Conservation (phyloP, 352 stramenopile species). For the Pseudoperonospora humuli region DNA sequence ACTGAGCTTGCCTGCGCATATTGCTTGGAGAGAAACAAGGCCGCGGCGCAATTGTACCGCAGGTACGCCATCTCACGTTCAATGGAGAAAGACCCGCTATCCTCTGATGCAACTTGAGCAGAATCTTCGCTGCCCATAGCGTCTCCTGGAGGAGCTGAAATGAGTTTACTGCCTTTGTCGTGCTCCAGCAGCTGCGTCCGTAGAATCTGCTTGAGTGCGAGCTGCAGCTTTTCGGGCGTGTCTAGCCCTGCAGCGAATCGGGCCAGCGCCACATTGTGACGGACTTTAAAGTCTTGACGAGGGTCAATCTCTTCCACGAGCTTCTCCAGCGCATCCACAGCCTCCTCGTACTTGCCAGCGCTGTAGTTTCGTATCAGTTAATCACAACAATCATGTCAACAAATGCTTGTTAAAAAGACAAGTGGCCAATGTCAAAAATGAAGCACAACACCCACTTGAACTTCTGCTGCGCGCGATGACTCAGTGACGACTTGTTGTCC, state of each 20-base stretch:
- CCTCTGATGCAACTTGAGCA: slow-evolving; percentile 1
- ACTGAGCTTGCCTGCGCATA: slow-evolving; percentile 81
- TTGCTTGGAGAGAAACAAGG: slow-evolving; percentile 86
- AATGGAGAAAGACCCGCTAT: slow-evolving; percentile 40
- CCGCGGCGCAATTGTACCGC: slow-evolving; percentile 87
- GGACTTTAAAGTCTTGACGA: slow-evolving; percentile 71
- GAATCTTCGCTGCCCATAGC: slow-evolving; percentile 20
- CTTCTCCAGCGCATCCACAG: slow-evolving; percentile 77
- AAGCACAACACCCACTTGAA: slow-evolving; percentile 56
- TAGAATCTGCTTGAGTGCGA: slow-evolving; percentile 56
- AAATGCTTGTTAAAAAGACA: slow-evolving; percentile 1
- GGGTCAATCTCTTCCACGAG: slow-evolving; percentile 74
- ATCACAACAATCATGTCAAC: not conserved
- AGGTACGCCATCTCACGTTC: slow-evolving; percentile 83
- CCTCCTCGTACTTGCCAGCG: slow-evolving; percentile 79
- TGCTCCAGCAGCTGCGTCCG: slow-evolving; percentile 57
- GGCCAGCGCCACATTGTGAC: slow-evolving; percentile 76
- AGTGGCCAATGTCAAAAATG: not conserved
- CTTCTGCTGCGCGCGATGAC: slow-evolving; percentile 80
- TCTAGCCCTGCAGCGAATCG: slow-evolving; percentile 57
- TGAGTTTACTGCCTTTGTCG: slow-evolving; percentile 21
- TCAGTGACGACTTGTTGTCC: slow-evolving; percentile 83
- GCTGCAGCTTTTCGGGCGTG: slow-evolving; percentile 64
- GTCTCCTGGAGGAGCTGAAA: not conserved
- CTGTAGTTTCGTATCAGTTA: slow-evolving; percentile 15